Conservation (phyloP, 2,329 filamentous ascomycete species). For the Mollisia scopiformis region DNA sequence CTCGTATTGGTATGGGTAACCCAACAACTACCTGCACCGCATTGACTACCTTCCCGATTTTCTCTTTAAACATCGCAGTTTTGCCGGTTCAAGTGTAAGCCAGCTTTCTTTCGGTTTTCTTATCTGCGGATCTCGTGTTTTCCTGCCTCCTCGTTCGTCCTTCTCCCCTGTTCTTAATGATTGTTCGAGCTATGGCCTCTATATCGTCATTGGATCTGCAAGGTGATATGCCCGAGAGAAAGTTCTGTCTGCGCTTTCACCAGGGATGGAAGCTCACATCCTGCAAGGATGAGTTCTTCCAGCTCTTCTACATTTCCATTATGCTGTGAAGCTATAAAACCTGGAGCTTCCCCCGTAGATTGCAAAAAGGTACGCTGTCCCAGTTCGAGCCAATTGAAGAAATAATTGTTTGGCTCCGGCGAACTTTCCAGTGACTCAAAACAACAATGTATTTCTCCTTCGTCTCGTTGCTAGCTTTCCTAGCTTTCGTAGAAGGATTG, state of each 20-base stretch:
- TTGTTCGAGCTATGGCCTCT: constrained; percentile 2
- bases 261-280: background rate
- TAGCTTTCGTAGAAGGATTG: constrained; percentile 11
- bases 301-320: background rate
- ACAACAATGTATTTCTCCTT: constrained; percentile 16
- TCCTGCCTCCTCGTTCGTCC: background rate
- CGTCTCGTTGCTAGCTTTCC: constrained; percentile 13
- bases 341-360: background rate
- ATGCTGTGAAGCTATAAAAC: constrained; percentile 3
- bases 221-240: background rate
- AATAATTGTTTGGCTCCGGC: background rate
- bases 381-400: background rate
- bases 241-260: background rate
- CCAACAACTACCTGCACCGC: background rate
- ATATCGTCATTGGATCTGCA: constrained; percentile 12
- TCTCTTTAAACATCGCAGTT: constrained; percentile 3
- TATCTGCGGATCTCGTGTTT: constrained; percentile 5
- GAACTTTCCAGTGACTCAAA: background rate
- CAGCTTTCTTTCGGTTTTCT: background rate
- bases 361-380: background rate
- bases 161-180: background rate
- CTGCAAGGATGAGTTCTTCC: background rate
- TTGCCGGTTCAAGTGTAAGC: background rate
- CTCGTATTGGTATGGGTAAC: constrained; percentile 1
- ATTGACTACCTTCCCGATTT: constrained; percentile 13